Evolutionary conservation across 345 rosid genomes (phyloP).

Genomic region (Moringa oleifera): DNA sequence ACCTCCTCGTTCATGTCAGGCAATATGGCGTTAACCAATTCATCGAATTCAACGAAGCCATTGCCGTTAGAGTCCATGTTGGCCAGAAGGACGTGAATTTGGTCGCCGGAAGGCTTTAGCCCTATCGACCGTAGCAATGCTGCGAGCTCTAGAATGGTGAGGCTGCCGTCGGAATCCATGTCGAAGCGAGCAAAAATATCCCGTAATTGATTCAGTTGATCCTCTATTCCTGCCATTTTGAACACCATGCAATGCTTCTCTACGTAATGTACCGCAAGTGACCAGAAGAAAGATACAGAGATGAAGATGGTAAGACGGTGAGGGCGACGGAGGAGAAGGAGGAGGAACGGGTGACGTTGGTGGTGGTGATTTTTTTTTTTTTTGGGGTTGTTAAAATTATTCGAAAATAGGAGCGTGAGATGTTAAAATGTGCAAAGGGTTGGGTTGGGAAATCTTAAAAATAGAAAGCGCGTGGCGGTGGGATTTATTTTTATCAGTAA

Average conservation of each 20-base stretch:
- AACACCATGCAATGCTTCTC: not conserved
- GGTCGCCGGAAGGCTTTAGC: conserved; percentile 74
- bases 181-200: conserved; percentile 69
- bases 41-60: conserved; percentile 72
- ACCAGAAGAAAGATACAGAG: not conserved
- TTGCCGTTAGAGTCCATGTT: conserved; percentile 79
- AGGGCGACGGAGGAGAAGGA: not conserved
- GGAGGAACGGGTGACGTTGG: not conserved
- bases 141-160: conserved; percentile 84
- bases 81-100: conserved; percentile 59
- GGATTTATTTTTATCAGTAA: not conserved
- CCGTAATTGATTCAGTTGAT: conserved; percentile 44
- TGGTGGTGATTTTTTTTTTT: not conserved
- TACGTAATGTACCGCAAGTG: not conserved
- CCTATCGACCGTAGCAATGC: conserved; percentile 72
- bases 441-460: not conserved
- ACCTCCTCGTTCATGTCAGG: conserved; percentile 50
- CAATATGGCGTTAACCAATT: conserved; percentile 53
- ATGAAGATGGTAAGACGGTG: not conserved
- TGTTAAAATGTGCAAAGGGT: too few relatives aligned
- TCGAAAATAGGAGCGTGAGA: too few relatives aligned
- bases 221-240: conserved; percentile 17
- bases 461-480: conserved; percentile 18
- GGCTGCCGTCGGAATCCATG: conserved; percentile 90
- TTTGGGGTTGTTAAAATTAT: conserved; percentile 1